phyloP scores from a whole-genome alignment of 1,284 basidiomycete genomes.

The Vanrija sp. region DNA sequence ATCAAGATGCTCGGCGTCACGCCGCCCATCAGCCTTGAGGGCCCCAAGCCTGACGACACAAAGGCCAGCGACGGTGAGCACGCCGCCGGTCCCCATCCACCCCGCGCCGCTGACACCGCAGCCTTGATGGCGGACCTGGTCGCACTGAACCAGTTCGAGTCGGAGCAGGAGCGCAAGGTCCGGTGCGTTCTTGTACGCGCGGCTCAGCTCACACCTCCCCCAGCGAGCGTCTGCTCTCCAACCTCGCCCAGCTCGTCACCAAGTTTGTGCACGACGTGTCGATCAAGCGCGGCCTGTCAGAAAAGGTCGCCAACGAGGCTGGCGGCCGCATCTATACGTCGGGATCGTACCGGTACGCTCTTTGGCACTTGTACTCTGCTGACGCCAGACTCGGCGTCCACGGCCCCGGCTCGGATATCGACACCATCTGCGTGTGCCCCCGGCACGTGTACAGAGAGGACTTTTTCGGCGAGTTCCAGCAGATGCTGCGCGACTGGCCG shows the following conservation, averaged over 20 bases:
- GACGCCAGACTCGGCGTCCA: conserved; percentile 74
- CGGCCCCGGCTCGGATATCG: conserved; percentile 93
- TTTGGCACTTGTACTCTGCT: neutral
- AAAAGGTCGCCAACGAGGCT: conserved; percentile 75
- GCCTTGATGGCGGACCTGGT: conserved; percentile 70
- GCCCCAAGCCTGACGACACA: conserved; percentile 64
- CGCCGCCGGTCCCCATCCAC: too few relatives aligned
- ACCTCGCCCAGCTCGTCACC: conserved; percentile 84
- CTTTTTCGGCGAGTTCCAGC: conserved; percentile 89
- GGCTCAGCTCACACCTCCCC: neutral
- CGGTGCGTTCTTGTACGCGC: conserved; percentile 59
- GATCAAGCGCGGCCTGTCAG: conserved; percentile 73
- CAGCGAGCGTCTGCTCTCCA: conserved; percentile 90
- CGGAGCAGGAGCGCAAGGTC: conserved; percentile 78
- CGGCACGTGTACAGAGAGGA: conserved; percentile 93
- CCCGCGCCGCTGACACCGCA: conserved; percentile 9
- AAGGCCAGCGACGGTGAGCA: conserved; percentile 69
- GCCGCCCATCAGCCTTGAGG: conserved; percentile 81
- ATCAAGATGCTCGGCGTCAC: conserved; percentile 57
- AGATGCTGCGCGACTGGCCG: conserved; percentile 80
- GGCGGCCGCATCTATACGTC: conserved; percentile 99
- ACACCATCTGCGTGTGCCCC: conserved; percentile 97
- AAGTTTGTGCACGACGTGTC: conserved; percentile 88
- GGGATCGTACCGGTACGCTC: conserved; percentile 73
- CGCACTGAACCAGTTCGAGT: conserved; percentile 83